phyloP scores from a whole-genome alignment of 1,284 basidiomycete genomes.

The Cryptococcus depauperatus region DNA sequence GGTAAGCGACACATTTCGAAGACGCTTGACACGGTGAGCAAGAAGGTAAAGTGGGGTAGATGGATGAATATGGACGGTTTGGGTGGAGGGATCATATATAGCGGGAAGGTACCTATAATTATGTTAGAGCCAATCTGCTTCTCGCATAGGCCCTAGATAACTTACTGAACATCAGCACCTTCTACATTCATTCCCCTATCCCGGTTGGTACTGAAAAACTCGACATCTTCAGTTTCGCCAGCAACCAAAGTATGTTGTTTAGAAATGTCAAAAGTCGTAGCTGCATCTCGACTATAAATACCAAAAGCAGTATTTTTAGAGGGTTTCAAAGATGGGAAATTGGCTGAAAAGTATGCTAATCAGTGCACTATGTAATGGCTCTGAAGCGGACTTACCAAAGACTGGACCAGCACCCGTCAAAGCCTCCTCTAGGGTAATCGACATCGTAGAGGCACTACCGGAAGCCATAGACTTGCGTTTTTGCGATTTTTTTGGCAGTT shows the following conservation, averaged over 20 bases:
- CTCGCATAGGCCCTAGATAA: too few relatives aligned
- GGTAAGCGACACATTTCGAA: constrained; percentile 48
- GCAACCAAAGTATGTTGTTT: constrained; percentile 55
- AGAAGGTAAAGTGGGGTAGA: constrained; percentile 66
- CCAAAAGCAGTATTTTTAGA: constrained; percentile 57
- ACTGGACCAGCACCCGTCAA: constrained; percentile 57
- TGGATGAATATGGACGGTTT: constrained; percentile 56
- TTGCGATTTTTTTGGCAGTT: constrained; percentile 19
- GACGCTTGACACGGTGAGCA: constrained; percentile 67
- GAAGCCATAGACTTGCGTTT: constrained; percentile 36
- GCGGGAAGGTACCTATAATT: constrained; percentile 44
- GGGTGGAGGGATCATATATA: constrained; percentile 58
- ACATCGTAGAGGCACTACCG: constrained; percentile 4
- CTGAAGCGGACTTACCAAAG: constrained; percentile 53
- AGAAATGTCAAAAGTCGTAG: constrained; percentile 42
- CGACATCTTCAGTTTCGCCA: constrained; percentile 61
- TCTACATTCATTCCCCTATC: constrained; percentile 46
- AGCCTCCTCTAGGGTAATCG: constrained; percentile 37
- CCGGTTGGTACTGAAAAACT: constrained; percentile 52
- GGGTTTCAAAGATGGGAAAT: constrained; percentile 63
- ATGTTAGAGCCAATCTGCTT: background rate
- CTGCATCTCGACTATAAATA: constrained; percentile 52
- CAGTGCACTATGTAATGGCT: background rate
- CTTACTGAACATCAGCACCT: constrained; percentile 46
- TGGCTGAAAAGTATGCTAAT: constrained; percentile 50